phyloP scores from a whole-genome alignment of 2,329 filamentous ascomycete species.

The Aureobasidium sp. region DNA sequence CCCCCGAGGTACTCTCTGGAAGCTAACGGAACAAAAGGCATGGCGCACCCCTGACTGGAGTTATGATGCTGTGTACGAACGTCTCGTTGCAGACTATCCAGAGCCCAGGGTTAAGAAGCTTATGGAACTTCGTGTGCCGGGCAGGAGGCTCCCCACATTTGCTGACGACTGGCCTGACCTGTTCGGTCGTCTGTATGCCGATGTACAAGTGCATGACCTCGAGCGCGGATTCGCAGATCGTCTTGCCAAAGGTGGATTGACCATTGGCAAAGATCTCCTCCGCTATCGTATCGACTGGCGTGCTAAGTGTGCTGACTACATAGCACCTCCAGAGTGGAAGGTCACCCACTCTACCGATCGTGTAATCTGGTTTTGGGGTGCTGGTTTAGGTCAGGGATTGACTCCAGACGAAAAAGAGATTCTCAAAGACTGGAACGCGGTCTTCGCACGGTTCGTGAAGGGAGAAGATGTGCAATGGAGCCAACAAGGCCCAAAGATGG shows the following conservation, averaged over 20 bases:
- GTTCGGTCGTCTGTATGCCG: slow-evolving; percentile 47
- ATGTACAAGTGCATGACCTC: slow-evolving; percentile 47
- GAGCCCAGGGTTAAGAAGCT: slow-evolving; percentile 34
- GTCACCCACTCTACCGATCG: slow-evolving; percentile 48
- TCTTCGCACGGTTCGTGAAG: slow-evolving; percentile 32
- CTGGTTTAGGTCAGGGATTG: slow-evolving; percentile 32
- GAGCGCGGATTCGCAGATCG: slow-evolving; percentile 43
- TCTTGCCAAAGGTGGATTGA: slow-evolving; percentile 32
- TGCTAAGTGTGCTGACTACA: slow-evolving; percentile 36
- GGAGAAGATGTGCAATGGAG: slow-evolving; percentile 35
- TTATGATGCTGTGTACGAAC: slow-evolving; percentile 33
- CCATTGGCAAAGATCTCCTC: slow-evolving; percentile 37
- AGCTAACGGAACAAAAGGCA: slow-evolving; percentile 12
- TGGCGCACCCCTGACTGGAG: slow-evolving; percentile 39
- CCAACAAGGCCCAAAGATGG: slow-evolving; percentile 26
- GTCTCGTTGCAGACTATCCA: slow-evolving; percentile 47
- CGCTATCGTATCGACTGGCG: slow-evolving; percentile 49
- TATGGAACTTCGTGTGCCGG: slow-evolving; percentile 22
- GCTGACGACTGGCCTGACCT: slow-evolving; percentile 41
- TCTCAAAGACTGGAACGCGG: slow-evolving; percentile 31
- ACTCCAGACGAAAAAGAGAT: slow-evolving; percentile 36
- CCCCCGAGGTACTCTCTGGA: neutral
- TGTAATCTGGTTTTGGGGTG: slow-evolving; percentile 49
- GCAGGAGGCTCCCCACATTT: slow-evolving; percentile 28
- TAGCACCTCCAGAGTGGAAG: slow-evolving; percentile 39